These are phyloP conservation scores for Biscogniauxia marginata DNA, from an alignment of 2,329 filamentous ascomycete species.

Conservation along the genomic window DNA sequence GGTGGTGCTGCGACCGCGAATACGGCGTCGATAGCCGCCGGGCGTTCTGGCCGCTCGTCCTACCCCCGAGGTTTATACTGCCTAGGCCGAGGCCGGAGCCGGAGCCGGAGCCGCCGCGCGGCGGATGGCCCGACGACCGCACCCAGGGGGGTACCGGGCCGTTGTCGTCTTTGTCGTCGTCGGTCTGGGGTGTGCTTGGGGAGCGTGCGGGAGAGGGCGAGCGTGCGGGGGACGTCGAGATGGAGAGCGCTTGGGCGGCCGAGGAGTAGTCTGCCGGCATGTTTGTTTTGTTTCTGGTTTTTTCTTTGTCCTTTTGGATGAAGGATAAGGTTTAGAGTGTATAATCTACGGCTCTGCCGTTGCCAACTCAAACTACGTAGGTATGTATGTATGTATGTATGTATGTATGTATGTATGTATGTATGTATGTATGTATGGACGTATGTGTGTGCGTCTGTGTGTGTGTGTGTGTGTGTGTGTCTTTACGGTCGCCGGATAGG, in stretches of 20 bases:
- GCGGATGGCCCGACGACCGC: not conserved
- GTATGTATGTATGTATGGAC: not conserved
- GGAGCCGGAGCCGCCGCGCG: not conserved
- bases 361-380: not conserved
- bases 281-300: not conserved
- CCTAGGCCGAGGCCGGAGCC: not conserved
- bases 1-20: slow-evolving; percentile 27
- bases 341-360: not conserved
- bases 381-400: not conserved
- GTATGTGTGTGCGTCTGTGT: not conserved
- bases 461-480: not conserved
- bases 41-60: slow-evolving; percentile 12
- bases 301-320: not conserved
- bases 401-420: not conserved
- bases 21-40: slow-evolving; percentile 45
- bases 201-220: not conserved
- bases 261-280: not conserved
- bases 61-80: not conserved
- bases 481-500: not conserved
- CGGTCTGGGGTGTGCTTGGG: not conserved
- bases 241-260: not conserved
- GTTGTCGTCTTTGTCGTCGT: not conserved
- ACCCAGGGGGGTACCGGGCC: not conserved
- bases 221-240: not conserved
- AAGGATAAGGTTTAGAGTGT: not conserved